A percentile compares a stretch with the other conserved stretches of the same genome.
Conservation (phyloP, 1,284 basidiomycete species). For the Serendipita sp. region DNA sequence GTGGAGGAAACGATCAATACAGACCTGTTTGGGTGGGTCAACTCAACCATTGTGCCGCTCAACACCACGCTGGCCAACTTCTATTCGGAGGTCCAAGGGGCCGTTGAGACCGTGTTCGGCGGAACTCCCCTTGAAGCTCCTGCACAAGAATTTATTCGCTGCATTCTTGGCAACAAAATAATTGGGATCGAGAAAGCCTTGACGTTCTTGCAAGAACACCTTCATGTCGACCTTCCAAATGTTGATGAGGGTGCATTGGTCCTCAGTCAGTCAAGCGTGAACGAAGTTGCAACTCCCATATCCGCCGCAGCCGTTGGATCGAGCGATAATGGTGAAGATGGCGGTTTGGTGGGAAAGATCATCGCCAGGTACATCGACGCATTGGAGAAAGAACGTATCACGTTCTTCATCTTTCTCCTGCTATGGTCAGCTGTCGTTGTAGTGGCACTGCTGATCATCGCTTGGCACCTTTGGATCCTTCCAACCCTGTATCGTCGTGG, state of each 20-base stretch:
- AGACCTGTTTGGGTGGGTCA: conserved; percentile 87
- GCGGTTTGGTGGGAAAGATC: conserved; percentile 59
- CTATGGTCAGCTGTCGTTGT: conserved; percentile 67
- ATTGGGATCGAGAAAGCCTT: conserved; percentile 73
- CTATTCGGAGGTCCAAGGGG: conserved; percentile 58
- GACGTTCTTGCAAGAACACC: conserved; percentile 84
- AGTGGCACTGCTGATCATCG: conserved; percentile 49
- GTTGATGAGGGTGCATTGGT: conserved; percentile 63
- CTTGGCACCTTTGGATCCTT: conserved; percentile 36
- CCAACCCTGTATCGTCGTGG: not conserved
- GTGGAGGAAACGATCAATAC: conserved; percentile 70
- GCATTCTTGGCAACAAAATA: conserved; percentile 83
- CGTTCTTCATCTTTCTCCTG: conserved; percentile 70
- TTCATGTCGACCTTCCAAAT: conserved; percentile 60
- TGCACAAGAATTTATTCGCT: conserved; percentile 76
- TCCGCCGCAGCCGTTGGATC: conserved; percentile 64
- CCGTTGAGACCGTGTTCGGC: conserved; percentile 61
- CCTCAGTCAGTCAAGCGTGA: conserved; percentile 51
- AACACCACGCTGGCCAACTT: conserved; percentile 67
- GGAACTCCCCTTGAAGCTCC: conserved; percentile 69
- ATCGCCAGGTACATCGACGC: conserved; percentile 58
- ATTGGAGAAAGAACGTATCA: conserved; percentile 64
- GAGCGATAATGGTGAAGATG: conserved; percentile 23
- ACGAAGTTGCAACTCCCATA: conserved; percentile 68
- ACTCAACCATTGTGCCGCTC: conserved; percentile 76